Conservation (phyloP, 2,329 filamentous ascomycete genomes). For the Aureobasidium musti region DNA sequence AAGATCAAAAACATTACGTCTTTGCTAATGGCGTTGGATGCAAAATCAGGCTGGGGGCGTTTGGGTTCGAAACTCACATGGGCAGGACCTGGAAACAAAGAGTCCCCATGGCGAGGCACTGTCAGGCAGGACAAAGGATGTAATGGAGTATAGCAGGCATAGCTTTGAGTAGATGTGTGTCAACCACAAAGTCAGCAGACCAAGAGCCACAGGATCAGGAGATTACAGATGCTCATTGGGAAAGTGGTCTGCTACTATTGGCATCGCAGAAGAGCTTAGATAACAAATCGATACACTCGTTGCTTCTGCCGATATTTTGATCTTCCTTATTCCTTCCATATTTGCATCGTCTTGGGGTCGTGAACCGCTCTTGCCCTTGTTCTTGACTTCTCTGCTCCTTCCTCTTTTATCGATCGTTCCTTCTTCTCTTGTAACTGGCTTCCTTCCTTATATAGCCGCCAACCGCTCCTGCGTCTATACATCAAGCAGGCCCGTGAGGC, state of each 20-base stretch:
- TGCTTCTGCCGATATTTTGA: no score
- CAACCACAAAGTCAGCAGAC: background rate
- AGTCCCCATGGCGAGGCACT: background rate
- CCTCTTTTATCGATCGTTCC: background rate
- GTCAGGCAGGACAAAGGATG: background rate
- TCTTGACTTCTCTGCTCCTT: background rate
- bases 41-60: background rate
- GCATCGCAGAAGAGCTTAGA: background rate
- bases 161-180: background rate
- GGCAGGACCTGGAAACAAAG: background rate
- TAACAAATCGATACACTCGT: background rate
- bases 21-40: conserved; percentile 8
- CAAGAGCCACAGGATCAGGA: background rate
- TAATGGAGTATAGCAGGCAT: background rate
- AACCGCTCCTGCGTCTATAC: no score
- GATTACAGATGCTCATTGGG: background rate
- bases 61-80: no score
- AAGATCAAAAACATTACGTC: background rate
- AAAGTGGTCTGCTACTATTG: background rate
- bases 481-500: no score
- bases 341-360: background rate
- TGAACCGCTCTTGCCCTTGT: background rate
- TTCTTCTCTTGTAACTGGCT: no score
- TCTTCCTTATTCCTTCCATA: background rate
- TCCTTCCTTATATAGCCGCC: no score